Percentiles rank a stretch among this genome's conserved stretches.
phyloP scores from a whole-genome alignment of 2,329 filamentous ascomycete species.

The Aspergillus pseudonomiae region DNA sequence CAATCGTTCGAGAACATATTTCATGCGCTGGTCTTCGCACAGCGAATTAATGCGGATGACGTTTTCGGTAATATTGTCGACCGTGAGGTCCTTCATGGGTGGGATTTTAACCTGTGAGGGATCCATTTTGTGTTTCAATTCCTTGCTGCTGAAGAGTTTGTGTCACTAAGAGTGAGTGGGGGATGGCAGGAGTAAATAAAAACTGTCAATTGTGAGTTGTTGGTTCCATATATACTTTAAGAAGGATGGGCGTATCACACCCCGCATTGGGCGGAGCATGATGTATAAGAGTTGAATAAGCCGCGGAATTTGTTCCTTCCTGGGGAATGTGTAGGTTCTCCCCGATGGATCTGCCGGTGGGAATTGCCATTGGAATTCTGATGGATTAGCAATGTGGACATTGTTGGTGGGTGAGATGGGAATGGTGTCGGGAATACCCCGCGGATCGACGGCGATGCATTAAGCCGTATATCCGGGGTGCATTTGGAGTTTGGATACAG shows the following conservation, averaged over 20 bases:
- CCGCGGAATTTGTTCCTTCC: neutral
- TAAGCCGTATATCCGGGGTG: neutral
- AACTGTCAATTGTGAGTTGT: neutral
- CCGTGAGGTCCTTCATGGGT: constrained; percentile 69
- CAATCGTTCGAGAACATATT: constrained; percentile 72
- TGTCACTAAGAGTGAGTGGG: neutral
- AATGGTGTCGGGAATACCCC: neutral
- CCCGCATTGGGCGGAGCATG: constrained; percentile 10
- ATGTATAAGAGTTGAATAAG: constrained; percentile 10
- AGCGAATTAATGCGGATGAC: constrained; percentile 74
- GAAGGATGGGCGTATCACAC: neutral
- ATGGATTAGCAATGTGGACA: neutral
- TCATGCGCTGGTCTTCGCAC: constrained; percentile 65
- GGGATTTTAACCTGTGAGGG: constrained; percentile 47
- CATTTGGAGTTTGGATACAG: neutral
- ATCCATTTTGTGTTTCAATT: constrained; percentile 36
- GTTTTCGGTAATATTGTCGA: constrained; percentile 80
- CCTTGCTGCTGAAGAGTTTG: neutral
- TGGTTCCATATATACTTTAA: neutral
- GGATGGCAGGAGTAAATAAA: no score
- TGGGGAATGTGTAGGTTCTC: neutral
- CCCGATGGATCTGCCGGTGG: neutral
- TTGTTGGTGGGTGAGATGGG: neutral
- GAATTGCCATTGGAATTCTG: neutral
- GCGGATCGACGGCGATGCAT: neutral